phyloP scores from a whole-genome alignment of 345 rosid genomes.

The Leavenworthia alabamica region DNA sequence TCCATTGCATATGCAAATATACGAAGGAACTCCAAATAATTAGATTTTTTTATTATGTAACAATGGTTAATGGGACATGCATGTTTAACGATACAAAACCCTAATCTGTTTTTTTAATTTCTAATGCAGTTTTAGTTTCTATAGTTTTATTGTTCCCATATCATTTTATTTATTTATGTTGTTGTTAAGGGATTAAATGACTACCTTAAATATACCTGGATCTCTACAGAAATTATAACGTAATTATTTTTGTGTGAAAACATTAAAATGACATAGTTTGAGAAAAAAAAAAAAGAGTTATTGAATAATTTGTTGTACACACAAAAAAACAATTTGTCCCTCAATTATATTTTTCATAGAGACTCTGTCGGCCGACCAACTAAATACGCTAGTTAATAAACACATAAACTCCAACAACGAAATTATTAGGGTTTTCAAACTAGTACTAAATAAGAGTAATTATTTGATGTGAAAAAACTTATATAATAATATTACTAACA shows the following conservation, averaged over 20 bases:
- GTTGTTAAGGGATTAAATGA: background rate
- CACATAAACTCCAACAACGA: background rate
- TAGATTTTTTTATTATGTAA: background rate
- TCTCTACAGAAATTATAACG: background rate
- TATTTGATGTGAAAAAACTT: background rate
- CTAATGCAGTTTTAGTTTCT: background rate
- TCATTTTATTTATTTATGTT: background rate
- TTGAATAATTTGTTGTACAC: too few relatives aligned
- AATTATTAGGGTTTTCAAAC: background rate
- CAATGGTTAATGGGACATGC: background rate
- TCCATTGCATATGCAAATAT: constrained; percentile 25
- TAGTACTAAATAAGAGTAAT: background rate
- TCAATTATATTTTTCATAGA: too few relatives aligned
- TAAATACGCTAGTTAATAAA: background rate
- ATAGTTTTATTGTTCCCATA: background rate
- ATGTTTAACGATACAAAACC: background rate
- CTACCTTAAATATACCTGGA: background rate
- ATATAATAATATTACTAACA: background rate
- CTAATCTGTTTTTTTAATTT: background rate
- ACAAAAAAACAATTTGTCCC: too few relatives aligned
- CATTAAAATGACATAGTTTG: too few relatives aligned
- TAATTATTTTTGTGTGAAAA: too few relatives aligned
- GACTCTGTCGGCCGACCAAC: constrained; percentile 24
- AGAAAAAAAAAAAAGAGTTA: too few relatives aligned
- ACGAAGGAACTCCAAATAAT: background rate